These are phyloP conservation scores for Geranium brycei DNA, from an alignment of 345 rosid genomes.

Conservation along the genomic window DNA sequence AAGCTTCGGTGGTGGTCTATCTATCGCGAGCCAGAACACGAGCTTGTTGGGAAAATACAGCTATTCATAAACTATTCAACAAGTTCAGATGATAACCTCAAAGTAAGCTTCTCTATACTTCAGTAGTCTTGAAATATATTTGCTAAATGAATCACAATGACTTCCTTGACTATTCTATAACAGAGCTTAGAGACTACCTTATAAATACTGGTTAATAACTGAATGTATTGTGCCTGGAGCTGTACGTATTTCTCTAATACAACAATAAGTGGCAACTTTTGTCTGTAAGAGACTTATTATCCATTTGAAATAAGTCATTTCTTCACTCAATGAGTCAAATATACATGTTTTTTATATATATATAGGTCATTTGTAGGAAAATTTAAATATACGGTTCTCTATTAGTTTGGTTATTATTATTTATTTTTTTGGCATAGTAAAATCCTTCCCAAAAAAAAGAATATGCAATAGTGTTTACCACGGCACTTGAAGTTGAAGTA, in stretches of 20 bases:
- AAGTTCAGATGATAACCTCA: conserved; percentile 66
- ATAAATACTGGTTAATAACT: conserved; percentile 1
- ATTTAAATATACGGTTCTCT: background rate
- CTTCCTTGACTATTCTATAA: background rate
- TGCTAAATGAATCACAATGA: background rate
- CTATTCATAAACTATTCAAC: conserved; percentile 70
- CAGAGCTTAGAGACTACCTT: background rate
- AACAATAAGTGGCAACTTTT: too few species aligned
- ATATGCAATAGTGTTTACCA: background rate
- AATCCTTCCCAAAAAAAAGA: background rate
- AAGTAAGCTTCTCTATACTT: conserved; percentile 34
- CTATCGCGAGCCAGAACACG: conserved; percentile 87
- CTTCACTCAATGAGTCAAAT: too few species aligned
- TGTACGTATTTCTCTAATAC: background rate
- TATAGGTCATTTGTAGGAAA: background rate
- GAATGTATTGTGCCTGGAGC: background rate
- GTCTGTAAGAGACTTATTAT: background rate
- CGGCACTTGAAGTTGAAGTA: background rate
- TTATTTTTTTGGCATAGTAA: background rate
- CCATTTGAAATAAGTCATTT: background rate
- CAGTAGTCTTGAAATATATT: background rate
- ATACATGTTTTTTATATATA: background rate
- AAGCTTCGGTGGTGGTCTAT: conserved; percentile 93
- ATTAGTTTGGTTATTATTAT: background rate
- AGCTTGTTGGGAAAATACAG: conserved; percentile 76